Conservation (phyloP, 129 eudicot genomes). For the Sambucus nigra region DNA sequence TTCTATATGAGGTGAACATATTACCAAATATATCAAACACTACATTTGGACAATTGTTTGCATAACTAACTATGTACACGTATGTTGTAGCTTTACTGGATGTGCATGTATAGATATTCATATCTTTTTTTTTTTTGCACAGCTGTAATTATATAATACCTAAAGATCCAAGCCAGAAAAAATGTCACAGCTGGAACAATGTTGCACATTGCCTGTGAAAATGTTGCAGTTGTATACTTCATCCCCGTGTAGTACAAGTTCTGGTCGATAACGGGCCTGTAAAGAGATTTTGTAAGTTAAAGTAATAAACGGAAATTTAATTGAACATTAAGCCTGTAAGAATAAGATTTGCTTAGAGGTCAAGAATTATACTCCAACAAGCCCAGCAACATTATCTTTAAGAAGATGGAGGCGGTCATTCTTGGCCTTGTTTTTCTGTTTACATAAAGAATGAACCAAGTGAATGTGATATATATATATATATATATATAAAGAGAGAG, state of each 20-base stretch:
- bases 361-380: conserved; percentile 45
- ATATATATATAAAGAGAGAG: too few relatives aligned
- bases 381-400: conserved; percentile 53
- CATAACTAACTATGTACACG: background rate
- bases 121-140: background rate
- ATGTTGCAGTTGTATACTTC: conserved; percentile 64
- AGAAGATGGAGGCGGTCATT: conserved; percentile 49
- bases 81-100: background rate
- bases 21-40: too few relatives aligned
- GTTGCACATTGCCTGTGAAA: conserved; percentile 55
- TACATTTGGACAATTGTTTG: too few relatives aligned
- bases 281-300: background rate
- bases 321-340: background rate
- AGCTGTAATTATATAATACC: conserved; percentile 23
- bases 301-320: too few relatives aligned
- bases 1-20: too few relatives aligned
- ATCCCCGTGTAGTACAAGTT: conserved; percentile 55
- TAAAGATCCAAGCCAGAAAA: conserved; percentile 57
- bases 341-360: background rate
- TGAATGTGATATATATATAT: too few relatives aligned
- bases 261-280: conserved; percentile 75
- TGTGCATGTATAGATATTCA: background rate
- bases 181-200: conserved; percentile 65
- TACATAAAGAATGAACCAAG: background rate
- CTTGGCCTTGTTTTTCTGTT: conserved; percentile 64